Evolutionary conservation across 164 flowering plant species (phyloP).

Genomic region (Dillenia suffruticosa): DNA sequence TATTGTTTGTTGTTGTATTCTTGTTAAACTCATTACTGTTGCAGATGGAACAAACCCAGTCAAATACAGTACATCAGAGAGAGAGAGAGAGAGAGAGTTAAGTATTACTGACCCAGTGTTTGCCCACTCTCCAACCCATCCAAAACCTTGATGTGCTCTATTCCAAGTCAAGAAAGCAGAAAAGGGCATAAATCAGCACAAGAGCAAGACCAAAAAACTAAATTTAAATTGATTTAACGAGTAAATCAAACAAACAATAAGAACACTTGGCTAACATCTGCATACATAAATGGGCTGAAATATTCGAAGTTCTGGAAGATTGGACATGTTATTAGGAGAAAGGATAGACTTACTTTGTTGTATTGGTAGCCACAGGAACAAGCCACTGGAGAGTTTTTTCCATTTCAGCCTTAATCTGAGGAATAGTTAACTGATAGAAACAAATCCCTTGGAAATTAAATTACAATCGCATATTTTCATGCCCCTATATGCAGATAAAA

Average conservation of each 20-base stretch:
- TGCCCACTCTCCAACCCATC: constrained; percentile 94
- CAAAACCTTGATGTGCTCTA: constrained; percentile 88
- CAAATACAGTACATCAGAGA: background rate
- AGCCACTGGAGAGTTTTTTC: constrained; percentile 77
- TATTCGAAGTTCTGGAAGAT: no score
- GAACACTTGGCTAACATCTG: no score
- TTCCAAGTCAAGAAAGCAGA: background rate
- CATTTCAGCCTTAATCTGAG: constrained; percentile 68
- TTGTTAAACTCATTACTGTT: constrained; percentile 52
- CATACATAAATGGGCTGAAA: no score
- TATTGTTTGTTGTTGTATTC: constrained; percentile 21
- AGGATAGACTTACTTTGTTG: constrained; percentile 48
- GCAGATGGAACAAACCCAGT: background rate
- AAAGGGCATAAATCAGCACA: constrained; percentile 1
- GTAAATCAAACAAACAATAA: no score
- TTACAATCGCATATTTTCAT: background rate
- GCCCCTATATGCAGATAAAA: background rate
- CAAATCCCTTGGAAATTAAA: background rate
- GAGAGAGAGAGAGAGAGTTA: background rate
- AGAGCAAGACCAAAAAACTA: background rate
- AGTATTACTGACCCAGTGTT: constrained; percentile 48
- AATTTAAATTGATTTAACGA: background rate
- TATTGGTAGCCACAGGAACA: constrained; percentile 66
- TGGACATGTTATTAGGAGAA: background rate
- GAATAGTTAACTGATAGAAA: constrained; percentile 43